Evolutionary conservation across 805 yeast species (phyloP).

Genomic region (Lipomyces mesembrius): DNA sequence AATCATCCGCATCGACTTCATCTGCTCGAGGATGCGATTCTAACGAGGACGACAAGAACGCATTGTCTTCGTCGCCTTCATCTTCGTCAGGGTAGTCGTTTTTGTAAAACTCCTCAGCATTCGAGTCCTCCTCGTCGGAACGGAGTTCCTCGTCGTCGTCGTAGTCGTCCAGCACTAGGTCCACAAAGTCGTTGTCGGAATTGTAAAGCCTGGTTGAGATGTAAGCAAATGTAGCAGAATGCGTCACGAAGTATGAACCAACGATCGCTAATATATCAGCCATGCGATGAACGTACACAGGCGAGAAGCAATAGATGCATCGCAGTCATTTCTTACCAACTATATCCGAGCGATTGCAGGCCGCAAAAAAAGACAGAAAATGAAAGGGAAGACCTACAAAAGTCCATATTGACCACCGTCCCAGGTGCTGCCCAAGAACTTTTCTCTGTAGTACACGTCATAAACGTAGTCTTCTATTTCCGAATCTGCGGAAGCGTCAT

Average conservation of each 20-base stretch:
- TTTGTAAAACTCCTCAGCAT: constrained; percentile 85
- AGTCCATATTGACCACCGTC: constrained; percentile 37
- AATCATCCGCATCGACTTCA: constrained; percentile 34
- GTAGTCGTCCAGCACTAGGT: constrained; percentile 32
- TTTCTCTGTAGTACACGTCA: constrained; percentile 79
- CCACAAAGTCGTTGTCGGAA: constrained; percentile 22
- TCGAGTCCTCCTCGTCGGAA: constrained; percentile 50
- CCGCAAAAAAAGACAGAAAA: background rate
- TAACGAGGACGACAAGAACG: constrained; percentile 46
- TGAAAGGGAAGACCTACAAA: constrained; percentile 28
- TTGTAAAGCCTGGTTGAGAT: constrained; percentile 22
- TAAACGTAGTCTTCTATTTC: constrained; percentile 78
- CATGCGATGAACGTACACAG: background rate
- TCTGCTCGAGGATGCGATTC: constrained; percentile 42
- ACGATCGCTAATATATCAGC: constrained; percentile 4
- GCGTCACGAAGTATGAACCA: background rate
- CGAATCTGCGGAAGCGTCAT: constrained; percentile 32
- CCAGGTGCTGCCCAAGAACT: constrained; percentile 44
- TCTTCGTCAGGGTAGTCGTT: constrained; percentile 97
- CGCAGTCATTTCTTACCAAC: constrained; percentile 1
- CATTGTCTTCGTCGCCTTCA: constrained; percentile 48
- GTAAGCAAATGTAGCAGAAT: background rate
- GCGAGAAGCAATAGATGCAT: background rate
- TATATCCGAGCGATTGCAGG: background rate
- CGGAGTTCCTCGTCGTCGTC: constrained; percentile 28